phyloP scores from a whole-genome alignment of 192 early-diverging fungal genomes.

The Podila minutissima region DNA sequence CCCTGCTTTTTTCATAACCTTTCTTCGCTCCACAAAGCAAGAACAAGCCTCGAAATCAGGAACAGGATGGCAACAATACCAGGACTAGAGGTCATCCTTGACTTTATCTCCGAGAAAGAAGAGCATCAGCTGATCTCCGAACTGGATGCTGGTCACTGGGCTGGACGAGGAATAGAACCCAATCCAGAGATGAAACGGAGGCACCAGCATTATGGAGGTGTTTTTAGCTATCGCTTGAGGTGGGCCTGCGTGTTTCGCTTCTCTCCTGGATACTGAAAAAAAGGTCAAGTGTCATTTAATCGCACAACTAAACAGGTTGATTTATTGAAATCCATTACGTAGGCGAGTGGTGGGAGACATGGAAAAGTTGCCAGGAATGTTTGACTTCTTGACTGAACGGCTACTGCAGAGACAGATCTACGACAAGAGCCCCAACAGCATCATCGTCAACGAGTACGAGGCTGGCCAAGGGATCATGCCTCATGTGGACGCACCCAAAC shows the following conservation, averaged over 20 bases:
- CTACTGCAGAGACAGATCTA: slow-evolving; percentile 54
- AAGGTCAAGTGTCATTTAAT: neutral
- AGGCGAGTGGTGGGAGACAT: slow-evolving; percentile 63
- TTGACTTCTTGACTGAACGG: slow-evolving; percentile 54
- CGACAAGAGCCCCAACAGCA: slow-evolving; percentile 56
- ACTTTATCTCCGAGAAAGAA: slow-evolving; percentile 62
- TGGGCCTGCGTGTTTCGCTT: slow-evolving; percentile 10
- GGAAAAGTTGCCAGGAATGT: slow-evolving; percentile 61
- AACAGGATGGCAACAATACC: slow-evolving; percentile 7
- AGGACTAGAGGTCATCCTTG: slow-evolving; percentile 55
- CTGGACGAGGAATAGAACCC: slow-evolving; percentile 65
- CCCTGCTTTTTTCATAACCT: too few species aligned
- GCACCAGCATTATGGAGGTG: slow-evolving; percentile 75
- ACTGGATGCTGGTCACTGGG: slow-evolving; percentile 60
- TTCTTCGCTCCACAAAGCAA: neutral
- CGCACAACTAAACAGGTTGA: neutral
- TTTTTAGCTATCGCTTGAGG: slow-evolving; percentile 72
- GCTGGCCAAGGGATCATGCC: slow-evolving; percentile 71
- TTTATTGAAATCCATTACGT: neutral
- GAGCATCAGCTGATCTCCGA: slow-evolving; percentile 52
- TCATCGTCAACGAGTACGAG: slow-evolving; percentile 75
- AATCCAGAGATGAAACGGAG: slow-evolving; percentile 75
- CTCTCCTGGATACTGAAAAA: neutral
- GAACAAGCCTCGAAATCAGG: too few species aligned
- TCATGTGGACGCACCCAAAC: slow-evolving; percentile 58